phyloP scores from a whole-genome alignment of 2,329 filamentous ascomycete genomes.

The Leptodontidium sp. region DNA sequence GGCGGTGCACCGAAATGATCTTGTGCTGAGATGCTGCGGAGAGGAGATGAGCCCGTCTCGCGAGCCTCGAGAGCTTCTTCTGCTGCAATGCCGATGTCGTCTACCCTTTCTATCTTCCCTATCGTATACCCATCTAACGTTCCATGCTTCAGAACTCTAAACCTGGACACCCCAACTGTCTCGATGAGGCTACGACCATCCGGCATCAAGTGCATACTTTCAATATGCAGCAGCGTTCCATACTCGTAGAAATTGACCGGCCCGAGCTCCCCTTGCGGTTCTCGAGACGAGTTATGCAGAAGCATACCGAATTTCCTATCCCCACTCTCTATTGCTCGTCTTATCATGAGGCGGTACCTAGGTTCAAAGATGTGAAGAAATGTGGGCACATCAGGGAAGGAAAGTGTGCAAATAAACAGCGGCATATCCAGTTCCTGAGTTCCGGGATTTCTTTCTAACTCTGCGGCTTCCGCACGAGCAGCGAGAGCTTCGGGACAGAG shows the following conservation, averaged over 20 bases:
- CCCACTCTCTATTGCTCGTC: slow-evolving; percentile 73
- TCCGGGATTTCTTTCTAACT: slow-evolving; percentile 63
- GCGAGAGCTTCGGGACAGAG: slow-evolving; percentile 75
- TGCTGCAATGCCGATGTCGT: slow-evolving; percentile 82
- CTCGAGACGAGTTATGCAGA: slow-evolving; percentile 66
- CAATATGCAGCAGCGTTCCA: slow-evolving; percentile 80
- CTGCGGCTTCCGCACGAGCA: slow-evolving; percentile 59
- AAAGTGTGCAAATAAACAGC: slow-evolving; percentile 82
- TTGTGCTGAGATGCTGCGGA: slow-evolving; percentile 31
- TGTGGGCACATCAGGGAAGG: slow-evolving; percentile 84
- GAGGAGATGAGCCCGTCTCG: slow-evolving; percentile 58
- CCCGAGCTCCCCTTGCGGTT: slow-evolving; percentile 61
- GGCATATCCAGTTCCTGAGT: slow-evolving; percentile 68
- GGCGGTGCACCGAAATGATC: slow-evolving; percentile 37
- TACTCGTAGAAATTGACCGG: slow-evolving; percentile 71
- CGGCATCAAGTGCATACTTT: slow-evolving; percentile 74
- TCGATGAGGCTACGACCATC: slow-evolving; percentile 87
- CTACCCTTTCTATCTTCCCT: slow-evolving; percentile 77
- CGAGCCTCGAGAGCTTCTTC: slow-evolving; percentile 79
- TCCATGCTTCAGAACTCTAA: slow-evolving; percentile 72
- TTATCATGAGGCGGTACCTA: slow-evolving; percentile 90
- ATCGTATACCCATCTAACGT: slow-evolving; percentile 80
- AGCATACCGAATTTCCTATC: slow-evolving; percentile 87
- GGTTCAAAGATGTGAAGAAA: slow-evolving; percentile 93
- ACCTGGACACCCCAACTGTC: slow-evolving; percentile 78